These are phyloP conservation scores for Neurospora sp. DNA, from an alignment of 495 filamentous ascomycete genomes.

Conservation along the genomic window DNA sequence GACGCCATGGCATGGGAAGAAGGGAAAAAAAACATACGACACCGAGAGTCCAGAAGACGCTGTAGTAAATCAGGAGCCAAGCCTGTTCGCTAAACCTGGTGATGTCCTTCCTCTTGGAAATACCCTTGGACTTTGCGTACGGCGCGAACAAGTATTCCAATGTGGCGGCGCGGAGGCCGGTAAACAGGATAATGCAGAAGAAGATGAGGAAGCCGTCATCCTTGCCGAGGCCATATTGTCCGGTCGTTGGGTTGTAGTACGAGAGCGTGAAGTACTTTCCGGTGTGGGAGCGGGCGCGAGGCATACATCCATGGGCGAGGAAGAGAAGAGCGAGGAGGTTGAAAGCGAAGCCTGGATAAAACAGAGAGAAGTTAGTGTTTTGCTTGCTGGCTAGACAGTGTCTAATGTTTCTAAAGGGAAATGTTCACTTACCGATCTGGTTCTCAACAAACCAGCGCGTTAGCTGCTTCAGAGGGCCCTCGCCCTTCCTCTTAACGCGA, in stretches of 20 bases:
- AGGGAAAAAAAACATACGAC: constrained; percentile 49
- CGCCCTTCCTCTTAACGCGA: constrained; percentile 35
- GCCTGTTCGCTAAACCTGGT: constrained; percentile 86
- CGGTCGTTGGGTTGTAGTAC: constrained; percentile 59
- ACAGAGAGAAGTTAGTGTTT: not conserved
- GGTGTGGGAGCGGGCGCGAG: constrained; percentile 64
- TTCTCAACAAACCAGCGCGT: constrained; percentile 42
- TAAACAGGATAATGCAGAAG: constrained; percentile 76
- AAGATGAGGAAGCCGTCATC: constrained; percentile 72
- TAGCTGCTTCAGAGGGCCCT: constrained; percentile 30
- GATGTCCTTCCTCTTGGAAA: constrained; percentile 60
- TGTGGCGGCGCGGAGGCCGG: constrained; percentile 67
- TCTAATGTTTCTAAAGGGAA: not conserved
- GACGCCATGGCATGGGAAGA: not conserved
- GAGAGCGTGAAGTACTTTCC: constrained; percentile 78
- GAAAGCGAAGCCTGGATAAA: constrained; percentile 20
- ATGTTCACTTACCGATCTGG: constrained; percentile 37
- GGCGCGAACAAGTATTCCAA: constrained; percentile 84
- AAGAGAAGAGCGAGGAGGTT: constrained; percentile 59
- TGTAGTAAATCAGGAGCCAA: constrained; percentile 77
- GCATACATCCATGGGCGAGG: constrained; percentile 69
- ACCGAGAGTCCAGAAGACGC: constrained; percentile 68
- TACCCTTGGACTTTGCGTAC: constrained; percentile 54
- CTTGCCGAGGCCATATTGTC: constrained; percentile 60
- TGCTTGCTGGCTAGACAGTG: not conserved